phyloP scores from a whole-genome alignment of 306 rosid genomes.

The Trifolium pratense region DNA sequence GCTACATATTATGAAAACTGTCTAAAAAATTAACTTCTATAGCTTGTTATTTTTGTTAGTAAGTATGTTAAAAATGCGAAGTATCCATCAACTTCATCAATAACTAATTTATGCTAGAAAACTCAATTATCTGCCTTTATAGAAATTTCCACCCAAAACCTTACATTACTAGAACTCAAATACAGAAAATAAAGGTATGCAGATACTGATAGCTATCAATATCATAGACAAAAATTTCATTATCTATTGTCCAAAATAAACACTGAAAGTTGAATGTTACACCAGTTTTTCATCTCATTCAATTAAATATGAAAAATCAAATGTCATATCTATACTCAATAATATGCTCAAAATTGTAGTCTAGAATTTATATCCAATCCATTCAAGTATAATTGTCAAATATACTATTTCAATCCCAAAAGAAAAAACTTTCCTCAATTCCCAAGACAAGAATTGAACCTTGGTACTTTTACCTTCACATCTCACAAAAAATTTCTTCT shows the following conservation, averaged over 20 bases:
- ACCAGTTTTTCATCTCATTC: background rate
- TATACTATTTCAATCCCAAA: constrained; percentile 28
- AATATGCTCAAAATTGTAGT: constrained; percentile 27
- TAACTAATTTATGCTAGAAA: too few species aligned
- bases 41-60: too few species aligned
- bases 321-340: constrained; percentile 11
- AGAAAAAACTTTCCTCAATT: constrained; percentile 31
- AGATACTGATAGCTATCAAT: background rate
- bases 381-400: constrained; percentile 23
- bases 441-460: constrained; percentile 30
- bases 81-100: too few species aligned
- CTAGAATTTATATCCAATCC: constrained; percentile 2
- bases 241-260: background rate
- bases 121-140: too few species aligned
- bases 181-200: background rate
- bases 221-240: background rate
- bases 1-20: too few species aligned
- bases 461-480: constrained; percentile 36
- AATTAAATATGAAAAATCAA: constrained; percentile 2
- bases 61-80: too few species aligned
- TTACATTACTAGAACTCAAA: too few species aligned
- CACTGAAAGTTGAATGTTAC: constrained; percentile 1
- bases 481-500: constrained; percentile 31
- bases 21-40: too few species aligned
- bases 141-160: too few species aligned